Evolutionary conservation across 78 protist species (phyloP).

Genomic region (Dictyostelium discoideum): dicty_2.7 NC_007089.4:1207501-1208000

Average conservation of each 20-base stretch:
- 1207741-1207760: not conserved
- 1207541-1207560: not conserved
- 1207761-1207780: not conserved
- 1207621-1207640: not conserved
- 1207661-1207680: conserved; percentile 39
- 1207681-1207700: conserved; percentile 54
- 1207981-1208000: not conserved
- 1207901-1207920: not conserved
- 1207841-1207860: conserved; percentile 52
- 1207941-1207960: not conserved
- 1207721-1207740: not conserved
- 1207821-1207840: conserved; percentile 32
- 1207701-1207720: conserved; percentile 5
- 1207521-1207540: not conserved
- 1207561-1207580: not conserved
- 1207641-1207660: conserved; percentile 14
- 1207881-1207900: not conserved
- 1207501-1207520: not conserved
- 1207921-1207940: not conserved
- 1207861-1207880: not conserved
- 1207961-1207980: too few species aligned
- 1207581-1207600: not conserved
- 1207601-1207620: not conserved
- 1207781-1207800: not conserved
- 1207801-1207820: conserved; percentile 51